These are phyloP conservation scores for Nakazawaea wyomingensis DNA, from an alignment of 805 yeast genomes.

Conservation along the genomic window DNA sequence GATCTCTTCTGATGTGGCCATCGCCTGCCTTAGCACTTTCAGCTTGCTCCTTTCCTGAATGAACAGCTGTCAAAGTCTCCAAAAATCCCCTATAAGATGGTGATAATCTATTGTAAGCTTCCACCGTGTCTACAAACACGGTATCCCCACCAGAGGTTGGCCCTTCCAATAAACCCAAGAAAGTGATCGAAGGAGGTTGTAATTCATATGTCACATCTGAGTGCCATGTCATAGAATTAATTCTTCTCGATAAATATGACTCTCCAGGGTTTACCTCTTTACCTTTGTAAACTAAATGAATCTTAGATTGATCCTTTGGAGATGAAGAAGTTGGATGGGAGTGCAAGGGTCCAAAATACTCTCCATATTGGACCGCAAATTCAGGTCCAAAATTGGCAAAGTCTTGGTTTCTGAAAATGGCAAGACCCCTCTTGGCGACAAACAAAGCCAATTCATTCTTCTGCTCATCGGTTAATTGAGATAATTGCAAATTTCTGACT, in stretches of 20 bases:
- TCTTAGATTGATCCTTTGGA: slow-evolving; percentile 37
- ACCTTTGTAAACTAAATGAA: slow-evolving; percentile 36
- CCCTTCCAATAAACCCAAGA: slow-evolving; percentile 42
- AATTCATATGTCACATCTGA: slow-evolving; percentile 58
- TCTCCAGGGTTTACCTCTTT: slow-evolving; percentile 28
- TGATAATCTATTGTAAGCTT: slow-evolving; percentile 41
- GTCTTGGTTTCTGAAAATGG: slow-evolving; percentile 42
- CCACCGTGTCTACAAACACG: slow-evolving; percentile 37
- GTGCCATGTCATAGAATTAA: slow-evolving; percentile 38
- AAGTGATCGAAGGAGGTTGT: slow-evolving; percentile 56
- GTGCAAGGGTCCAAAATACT: slow-evolving; percentile 41
- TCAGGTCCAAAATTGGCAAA: slow-evolving; percentile 32
- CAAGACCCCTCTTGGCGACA: slow-evolving; percentile 44
- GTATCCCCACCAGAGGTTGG: slow-evolving; percentile 41
- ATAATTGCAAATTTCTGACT: slow-evolving; percentile 36
- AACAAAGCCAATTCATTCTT: slow-evolving; percentile 44
- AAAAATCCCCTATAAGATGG: slow-evolving; percentile 39
- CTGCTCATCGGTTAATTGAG: slow-evolving; percentile 33
- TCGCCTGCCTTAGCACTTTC: slow-evolving; percentile 21
- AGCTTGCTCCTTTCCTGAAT: slow-evolving; percentile 45
- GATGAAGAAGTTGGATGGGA: slow-evolving; percentile 47
- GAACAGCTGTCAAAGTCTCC: slow-evolving; percentile 39
- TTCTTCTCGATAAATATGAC: slow-evolving; percentile 25
- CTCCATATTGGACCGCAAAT: slow-evolving; percentile 37
- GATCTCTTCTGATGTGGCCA: slow-evolving; percentile 43